A percentile compares a stretch with the other conserved stretches of the same genome.
Conservation (phyloP, 768 basidiomycete genomes). For the Sarcomyxa edulis region DNA sequence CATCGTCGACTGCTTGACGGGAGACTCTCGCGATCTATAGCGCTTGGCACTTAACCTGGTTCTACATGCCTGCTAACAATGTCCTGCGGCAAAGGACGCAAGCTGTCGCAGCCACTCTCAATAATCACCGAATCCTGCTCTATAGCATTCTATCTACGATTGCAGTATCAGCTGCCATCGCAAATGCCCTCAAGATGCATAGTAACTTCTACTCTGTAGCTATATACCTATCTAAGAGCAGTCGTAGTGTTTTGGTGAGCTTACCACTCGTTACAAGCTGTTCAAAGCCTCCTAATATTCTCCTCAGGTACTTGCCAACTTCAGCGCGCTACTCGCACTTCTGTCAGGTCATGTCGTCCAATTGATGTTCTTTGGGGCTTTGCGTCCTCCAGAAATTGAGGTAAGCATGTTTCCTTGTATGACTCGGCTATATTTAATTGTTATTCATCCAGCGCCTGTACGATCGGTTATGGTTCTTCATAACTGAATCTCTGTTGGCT, state of each 20-base stretch:
- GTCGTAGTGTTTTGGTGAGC: conserved; percentile 84
- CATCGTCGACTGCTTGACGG: too few relatives aligned
- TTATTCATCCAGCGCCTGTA: conserved; percentile 68
- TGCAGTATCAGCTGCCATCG: conserved; percentile 67
- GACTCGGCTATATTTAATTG: not conserved
- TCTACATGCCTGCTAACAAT: conserved; percentile 44
- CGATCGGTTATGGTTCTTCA: conserved; percentile 95
- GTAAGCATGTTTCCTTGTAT: conserved; percentile 33
- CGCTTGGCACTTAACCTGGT: not conserved
- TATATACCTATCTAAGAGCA: conserved; percentile 90
- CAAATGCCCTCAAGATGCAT: conserved; percentile 75
- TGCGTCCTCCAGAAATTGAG: conserved; percentile 89
- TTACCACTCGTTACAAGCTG: not conserved
- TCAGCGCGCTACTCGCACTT: conserved; percentile 73
- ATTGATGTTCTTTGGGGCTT: conserved; percentile 84
- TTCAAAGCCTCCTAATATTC: conserved; percentile 2
- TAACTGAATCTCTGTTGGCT: conserved; percentile 93
- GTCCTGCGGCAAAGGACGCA: conserved; percentile 47
- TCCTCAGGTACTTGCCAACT: conserved; percentile 83
- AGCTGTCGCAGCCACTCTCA: conserved; percentile 43
- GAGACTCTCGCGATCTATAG: too few relatives aligned
- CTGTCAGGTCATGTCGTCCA: conserved; percentile 75
- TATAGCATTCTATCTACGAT: conserved; percentile 66
- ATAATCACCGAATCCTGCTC: conserved; percentile 59
- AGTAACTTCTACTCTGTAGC: conserved; percentile 94